Base-by-base conservation (phyloP, 805 yeast species). In the Ogataea ramenticola region DNA sequence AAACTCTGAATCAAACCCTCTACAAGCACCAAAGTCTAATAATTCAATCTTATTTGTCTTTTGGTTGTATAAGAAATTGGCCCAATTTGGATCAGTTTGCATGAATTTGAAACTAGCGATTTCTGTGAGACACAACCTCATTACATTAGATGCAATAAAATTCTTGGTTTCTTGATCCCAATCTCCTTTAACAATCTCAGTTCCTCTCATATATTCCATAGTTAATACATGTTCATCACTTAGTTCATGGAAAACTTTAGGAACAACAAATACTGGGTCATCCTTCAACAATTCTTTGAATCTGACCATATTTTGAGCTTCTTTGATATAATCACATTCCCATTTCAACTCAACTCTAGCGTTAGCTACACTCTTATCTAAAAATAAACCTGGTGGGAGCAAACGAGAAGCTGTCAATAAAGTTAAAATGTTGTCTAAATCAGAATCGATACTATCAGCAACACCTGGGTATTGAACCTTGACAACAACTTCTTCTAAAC, bases 1-100 rank as follows among this genome's bases (percentile, higher is more conserved):
- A 54, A 93, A 93, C 16, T 75, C 76, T 34, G 72, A 75, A 20
- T 78, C 70, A 61, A 79, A 93, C 29, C 79, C 85, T 50, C 98
- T 74, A 6, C 96, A 83, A 1, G 99, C 98, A 40, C 99, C 99
- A 65, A 93, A 93, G 66, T 93, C 99, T 43, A 93, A 68, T 44
- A 93, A 70, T 62, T 91, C 97, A 45, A 93, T 79, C 61, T 83
- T 80, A 22, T 75, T 65, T 2, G 89, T 79, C n/a, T 67, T 53
- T 30, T 70, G 70, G 57, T 93, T 89, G 67, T 86, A 89, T 47
- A 93, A 66, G 66, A 93, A 93, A 62, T 93, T 93, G 38, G 99
- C 97, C 99, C 99, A 93, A 63, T 93, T 93, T 42, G 99, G 99
- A 66, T 93, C 99, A 1, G 98, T 91, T 66, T 93, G 99, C 99